Percentiles rank a stretch among this genome's conserved stretches.
These are phyloP conservation scores for Camelina neglecta DNA, from an alignment of 345 rosid genomes.

Conservation along the genomic window DNA sequence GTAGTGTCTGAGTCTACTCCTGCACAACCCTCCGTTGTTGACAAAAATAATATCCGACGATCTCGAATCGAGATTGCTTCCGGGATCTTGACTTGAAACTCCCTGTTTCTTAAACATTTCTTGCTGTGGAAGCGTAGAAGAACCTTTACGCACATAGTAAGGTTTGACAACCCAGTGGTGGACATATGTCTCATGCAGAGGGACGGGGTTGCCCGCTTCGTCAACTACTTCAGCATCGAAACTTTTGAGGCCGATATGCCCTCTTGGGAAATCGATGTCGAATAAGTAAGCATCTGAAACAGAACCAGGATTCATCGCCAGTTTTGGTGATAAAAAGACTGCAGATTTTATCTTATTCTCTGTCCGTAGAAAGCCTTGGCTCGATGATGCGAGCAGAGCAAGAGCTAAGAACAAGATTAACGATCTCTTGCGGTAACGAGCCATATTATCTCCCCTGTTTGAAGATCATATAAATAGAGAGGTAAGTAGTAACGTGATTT, in stretches of 20 bases:
- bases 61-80: slow-evolving; percentile 17
- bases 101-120: slow-evolving; percentile 32
- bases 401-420: slow-evolving; percentile 35
- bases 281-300: slow-evolving; percentile 57
- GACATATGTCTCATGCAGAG: slow-evolving; percentile 85
- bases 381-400: slow-evolving; percentile 36
- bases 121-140: slow-evolving; percentile 21
- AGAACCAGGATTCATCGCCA: slow-evolving; percentile 79
- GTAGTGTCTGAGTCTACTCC: slow-evolving; percentile 52
- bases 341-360: slow-evolving; percentile 54
- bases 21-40: slow-evolving; percentile 74
- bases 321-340: slow-evolving; percentile 69
- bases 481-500: neutral
- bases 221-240: slow-evolving; percentile 77
- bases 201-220: slow-evolving; percentile 65
- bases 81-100: slow-evolving; percentile 19
- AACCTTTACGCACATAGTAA: slow-evolving; percentile 50
- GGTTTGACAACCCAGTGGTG: slow-evolving; percentile 84
- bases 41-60: slow-evolving; percentile 44
- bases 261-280: slow-evolving; percentile 77
- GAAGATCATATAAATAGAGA: slow-evolving; percentile 13
- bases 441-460: slow-evolving; percentile 47
- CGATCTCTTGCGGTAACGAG: slow-evolving; percentile 18
- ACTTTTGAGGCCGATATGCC: slow-evolving; percentile 76
- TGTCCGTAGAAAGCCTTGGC: slow-evolving; percentile 33